phyloP scores from a whole-genome alignment of 768 basidiomycete species.

The Pulveroboletus ravenelii region DNA sequence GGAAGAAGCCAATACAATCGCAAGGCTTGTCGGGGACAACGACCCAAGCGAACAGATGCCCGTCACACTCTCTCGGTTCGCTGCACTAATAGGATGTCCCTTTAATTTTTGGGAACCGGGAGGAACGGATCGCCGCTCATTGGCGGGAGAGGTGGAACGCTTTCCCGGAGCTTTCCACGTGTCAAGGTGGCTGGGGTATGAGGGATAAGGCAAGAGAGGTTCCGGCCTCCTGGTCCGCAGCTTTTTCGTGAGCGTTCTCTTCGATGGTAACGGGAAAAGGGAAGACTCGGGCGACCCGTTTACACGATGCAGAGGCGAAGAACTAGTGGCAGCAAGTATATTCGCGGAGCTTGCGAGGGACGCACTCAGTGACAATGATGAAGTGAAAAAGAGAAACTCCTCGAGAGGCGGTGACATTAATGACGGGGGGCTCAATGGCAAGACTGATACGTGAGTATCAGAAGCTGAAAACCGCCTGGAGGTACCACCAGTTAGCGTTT shows the following conservation, averaged over 20 bases:
- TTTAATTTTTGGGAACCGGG: slow-evolving; percentile 10
- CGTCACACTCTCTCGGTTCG: slow-evolving; percentile 1
- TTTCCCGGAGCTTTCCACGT: not conserved
- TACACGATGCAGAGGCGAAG: not conserved
- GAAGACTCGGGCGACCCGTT: slow-evolving; percentile 10
- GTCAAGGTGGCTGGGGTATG: slow-evolving; percentile 12
- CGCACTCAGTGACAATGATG: slow-evolving; percentile 8
- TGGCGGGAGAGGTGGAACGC: not conserved
- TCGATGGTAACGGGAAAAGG: slow-evolving; percentile 19
- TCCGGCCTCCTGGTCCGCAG: slow-evolving; percentile 3
- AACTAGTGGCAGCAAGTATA: not conserved
- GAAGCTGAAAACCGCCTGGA: slow-evolving; percentile 14
- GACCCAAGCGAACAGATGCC: slow-evolving; percentile 14
- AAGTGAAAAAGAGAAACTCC: slow-evolving; percentile 51
- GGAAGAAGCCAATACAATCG: slow-evolving; percentile 18
- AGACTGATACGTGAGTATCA: slow-evolving; percentile 34
- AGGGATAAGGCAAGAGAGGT: slow-evolving; percentile 21
- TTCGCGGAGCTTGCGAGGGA: slow-evolving; percentile 13
- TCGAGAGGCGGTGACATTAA: slow-evolving; percentile 56
- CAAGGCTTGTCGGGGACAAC: slow-evolving; percentile 22
- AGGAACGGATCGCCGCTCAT: slow-evolving; percentile 1
- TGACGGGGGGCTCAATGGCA: slow-evolving; percentile 54
- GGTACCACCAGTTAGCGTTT: not conserved
- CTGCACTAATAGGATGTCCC: slow-evolving; percentile 1
- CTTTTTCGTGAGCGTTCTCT: slow-evolving; percentile 4